Evolutionary conservation across 257 asterid species (phyloP).

Genomic region (Leonotis leonurus): DNA sequence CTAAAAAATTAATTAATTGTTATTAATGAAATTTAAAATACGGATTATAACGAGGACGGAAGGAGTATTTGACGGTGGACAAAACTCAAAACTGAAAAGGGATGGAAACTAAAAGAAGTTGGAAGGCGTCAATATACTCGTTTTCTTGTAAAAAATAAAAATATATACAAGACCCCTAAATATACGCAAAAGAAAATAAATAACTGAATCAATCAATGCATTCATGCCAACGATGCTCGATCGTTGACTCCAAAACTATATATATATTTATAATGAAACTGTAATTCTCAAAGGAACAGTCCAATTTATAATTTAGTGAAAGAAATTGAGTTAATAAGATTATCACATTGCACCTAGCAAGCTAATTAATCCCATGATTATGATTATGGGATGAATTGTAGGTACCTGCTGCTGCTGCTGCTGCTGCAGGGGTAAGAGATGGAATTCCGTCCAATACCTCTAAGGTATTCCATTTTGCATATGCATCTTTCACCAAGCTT

Average conservation of each 20-base stretch:
- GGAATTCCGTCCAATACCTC: slow-evolving; percentile 39
- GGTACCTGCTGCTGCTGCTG: too few species aligned
- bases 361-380: too few species aligned
- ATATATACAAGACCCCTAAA: not conserved
- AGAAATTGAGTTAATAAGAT: not conserved
- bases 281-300: not conserved
- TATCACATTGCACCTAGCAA: not conserved
- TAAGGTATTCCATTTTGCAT: slow-evolving; percentile 41
- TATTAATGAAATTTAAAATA: too few species aligned
- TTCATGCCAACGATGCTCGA: not conserved
- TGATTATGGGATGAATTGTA: too few species aligned
- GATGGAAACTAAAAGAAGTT: not conserved
- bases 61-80: too few species aligned
- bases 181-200: not conserved
- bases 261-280: not conserved
- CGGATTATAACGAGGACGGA: too few species aligned
- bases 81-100: not conserved
- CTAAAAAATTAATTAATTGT: too few species aligned
- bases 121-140: slow-evolving; percentile 1
- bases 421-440: slow-evolving; percentile 35
- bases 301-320: not conserved
- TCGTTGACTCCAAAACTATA: not conserved
- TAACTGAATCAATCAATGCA: not conserved
- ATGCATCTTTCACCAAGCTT: slow-evolving; percentile 48
- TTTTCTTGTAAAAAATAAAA: not conserved